Evolutionary conservation across 1,139 yeast species (phyloP).

Genomic region (Hyphopichia burtonii): DNA sequence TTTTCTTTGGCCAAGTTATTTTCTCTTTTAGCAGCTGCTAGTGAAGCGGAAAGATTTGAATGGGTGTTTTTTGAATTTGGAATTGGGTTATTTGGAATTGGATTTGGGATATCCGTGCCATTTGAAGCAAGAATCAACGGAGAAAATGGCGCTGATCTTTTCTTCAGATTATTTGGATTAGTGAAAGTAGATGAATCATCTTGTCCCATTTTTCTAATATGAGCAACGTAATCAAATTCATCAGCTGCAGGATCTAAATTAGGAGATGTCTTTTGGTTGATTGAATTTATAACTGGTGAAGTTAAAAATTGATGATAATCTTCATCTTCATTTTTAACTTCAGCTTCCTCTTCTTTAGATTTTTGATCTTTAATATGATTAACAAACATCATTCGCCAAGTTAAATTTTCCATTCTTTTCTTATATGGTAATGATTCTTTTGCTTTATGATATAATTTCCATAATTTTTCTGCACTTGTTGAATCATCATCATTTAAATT

Average conservation of each 20-base stretch:
- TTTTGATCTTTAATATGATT: constrained; percentile 26
- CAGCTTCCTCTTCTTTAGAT: background rate
- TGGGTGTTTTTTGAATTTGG: constrained; percentile 4
- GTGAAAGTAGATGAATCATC: constrained; percentile 15
- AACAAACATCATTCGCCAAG: constrained; percentile 83
- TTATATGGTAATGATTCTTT: constrained; percentile 75
- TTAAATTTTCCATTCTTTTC: constrained; percentile 73
- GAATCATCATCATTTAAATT: constrained; percentile 2
- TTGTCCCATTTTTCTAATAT: constrained; percentile 57
- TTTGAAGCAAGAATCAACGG: constrained; percentile 19
- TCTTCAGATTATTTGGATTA: constrained; percentile 14
- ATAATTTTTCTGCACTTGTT: constrained; percentile 52
- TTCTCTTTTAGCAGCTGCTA: constrained; percentile 11
- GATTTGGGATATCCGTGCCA: background rate
- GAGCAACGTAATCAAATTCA: constrained; percentile 68
- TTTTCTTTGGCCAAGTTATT: background rate
- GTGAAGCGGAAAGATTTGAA: constrained; percentile 17
- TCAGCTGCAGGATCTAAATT: constrained; percentile 42
- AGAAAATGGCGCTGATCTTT: constrained; percentile 37
- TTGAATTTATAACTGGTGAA: constrained; percentile 10
- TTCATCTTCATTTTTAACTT: background rate
- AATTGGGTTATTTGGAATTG: background rate
- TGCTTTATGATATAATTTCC: constrained; percentile 81
- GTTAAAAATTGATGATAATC: constrained; percentile 5
- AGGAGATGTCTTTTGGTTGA: background rate